These are phyloP conservation scores for Rhynchosporium secalis DNA, from an alignment of 2,329 filamentous ascomycete species.

Conservation along the genomic window DNA sequence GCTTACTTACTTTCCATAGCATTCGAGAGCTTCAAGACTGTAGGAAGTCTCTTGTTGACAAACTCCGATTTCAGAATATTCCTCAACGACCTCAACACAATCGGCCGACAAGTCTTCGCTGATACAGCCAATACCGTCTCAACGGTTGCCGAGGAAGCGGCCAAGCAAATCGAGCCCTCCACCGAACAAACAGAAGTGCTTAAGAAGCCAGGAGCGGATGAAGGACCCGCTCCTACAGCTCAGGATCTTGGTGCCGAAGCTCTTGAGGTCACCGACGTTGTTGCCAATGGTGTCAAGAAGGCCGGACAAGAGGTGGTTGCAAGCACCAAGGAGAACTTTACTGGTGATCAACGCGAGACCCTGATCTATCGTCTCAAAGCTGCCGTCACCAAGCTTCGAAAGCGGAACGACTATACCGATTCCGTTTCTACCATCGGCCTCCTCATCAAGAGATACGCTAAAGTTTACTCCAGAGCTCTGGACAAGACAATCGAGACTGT, in stretches of 20 bases:
- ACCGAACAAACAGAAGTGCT: constrained; percentile 57
- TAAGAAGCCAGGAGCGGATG: constrained; percentile 52
- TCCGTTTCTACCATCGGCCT: constrained; percentile 78
- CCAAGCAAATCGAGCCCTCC: constrained; percentile 70
- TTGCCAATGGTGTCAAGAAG: constrained; percentile 46
- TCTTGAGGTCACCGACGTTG: constrained; percentile 49
- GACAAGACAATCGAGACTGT: constrained; percentile 66
- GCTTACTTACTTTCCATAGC: constrained; percentile 49
- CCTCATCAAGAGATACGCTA: constrained; percentile 76
- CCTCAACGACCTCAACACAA: constrained; percentile 73
- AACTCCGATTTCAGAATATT: constrained; percentile 91
- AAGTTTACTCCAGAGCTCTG: constrained; percentile 72
- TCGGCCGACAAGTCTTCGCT: constrained; percentile 81
- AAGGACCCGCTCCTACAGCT: constrained; percentile 52
- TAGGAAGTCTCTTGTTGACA: constrained; percentile 80
- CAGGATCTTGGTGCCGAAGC: constrained; percentile 64
- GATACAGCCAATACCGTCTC: constrained; percentile 83
- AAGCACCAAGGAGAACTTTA: constrained; percentile 73
- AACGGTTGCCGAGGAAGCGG: constrained; percentile 71
- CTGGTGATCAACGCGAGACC: constrained; percentile 70
- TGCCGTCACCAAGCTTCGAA: constrained; percentile 70
- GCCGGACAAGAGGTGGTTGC: constrained; percentile 60
- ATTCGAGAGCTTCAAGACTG: constrained; percentile 78
- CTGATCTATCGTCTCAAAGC: constrained; percentile 75
- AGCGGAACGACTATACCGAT: constrained; percentile 78